Evolutionary conservation across 306 rosid genomes (phyloP).

Genomic region (Rubus idaeus): DNA sequence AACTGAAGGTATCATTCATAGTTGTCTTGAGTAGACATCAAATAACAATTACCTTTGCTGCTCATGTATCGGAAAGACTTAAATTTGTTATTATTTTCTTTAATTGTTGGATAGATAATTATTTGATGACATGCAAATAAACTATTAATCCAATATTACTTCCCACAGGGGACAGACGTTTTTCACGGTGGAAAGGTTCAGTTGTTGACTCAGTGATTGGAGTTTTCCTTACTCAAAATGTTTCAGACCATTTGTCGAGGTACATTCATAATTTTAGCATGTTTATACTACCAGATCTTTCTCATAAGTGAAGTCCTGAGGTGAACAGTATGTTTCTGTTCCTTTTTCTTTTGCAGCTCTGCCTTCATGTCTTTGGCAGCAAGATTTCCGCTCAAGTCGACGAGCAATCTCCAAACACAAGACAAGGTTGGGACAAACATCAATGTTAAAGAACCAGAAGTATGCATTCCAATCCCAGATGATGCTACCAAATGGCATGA

Average conservation of each 20-base stretch:
- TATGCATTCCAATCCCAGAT: slow-evolving; percentile 38
- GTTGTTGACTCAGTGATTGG: slow-evolving; percentile 95
- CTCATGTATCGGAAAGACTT: not conserved
- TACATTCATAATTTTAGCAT: slow-evolving; percentile 31
- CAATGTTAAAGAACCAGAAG: slow-evolving; percentile 45
- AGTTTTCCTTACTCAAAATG: slow-evolving; percentile 95
- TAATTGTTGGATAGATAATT: not conserved
- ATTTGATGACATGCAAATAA: slow-evolving; percentile 17
- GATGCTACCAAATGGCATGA: slow-evolving; percentile 43
- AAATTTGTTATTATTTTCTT: slow-evolving; percentile 8
- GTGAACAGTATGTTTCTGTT: slow-evolving; percentile 14
- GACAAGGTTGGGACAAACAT: slow-evolving; percentile 33
- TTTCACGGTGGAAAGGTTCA: slow-evolving; percentile 96
- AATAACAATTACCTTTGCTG: not conserved
- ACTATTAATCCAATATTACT: slow-evolving; percentile 19
- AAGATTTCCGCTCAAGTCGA: slow-evolving; percentile 58
- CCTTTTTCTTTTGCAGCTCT: slow-evolving; percentile 65
- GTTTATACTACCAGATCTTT: slow-evolving; percentile 10
- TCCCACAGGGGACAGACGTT: slow-evolving; percentile 85
- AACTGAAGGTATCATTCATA: not conserved
- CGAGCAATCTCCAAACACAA: slow-evolving; percentile 35
- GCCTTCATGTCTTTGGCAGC: slow-evolving; percentile 95
- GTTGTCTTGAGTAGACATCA: not conserved
- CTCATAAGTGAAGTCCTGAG: slow-evolving; percentile 15
- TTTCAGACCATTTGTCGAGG: slow-evolving; percentile 98